A percentile compares a stretch with the other conserved stretches of the same genome.
Conservation (phyloP, 2,329 filamentous ascomycete genomes). For the Fusarium circinatum region DNA sequence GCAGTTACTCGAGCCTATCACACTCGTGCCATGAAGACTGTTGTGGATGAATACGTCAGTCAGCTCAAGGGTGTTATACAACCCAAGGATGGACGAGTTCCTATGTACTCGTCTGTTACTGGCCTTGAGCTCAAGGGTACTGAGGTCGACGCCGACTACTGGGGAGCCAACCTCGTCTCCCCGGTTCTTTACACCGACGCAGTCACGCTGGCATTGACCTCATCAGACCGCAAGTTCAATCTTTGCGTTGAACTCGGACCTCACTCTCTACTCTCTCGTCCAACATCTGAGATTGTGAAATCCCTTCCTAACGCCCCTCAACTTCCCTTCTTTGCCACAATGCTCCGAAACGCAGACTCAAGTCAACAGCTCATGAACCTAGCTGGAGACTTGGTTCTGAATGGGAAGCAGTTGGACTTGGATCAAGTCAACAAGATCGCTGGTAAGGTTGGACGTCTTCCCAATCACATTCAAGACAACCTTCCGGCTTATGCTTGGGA, state of each 20-base stretch:
- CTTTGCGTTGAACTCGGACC: conserved; percentile 35
- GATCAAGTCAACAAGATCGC: conserved; percentile 27
- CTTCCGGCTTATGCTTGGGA: conserved; percentile 40
- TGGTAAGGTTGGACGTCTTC: conserved; percentile 28
- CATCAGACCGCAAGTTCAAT: conserved; percentile 25
- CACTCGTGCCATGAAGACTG: conserved; percentile 33
- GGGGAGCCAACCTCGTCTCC: conserved; percentile 38
- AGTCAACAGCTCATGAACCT: conserved; percentile 35
- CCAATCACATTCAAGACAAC: conserved; percentile 35
- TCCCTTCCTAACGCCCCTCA: conserved; percentile 19
- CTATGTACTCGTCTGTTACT: conserved; percentile 38
- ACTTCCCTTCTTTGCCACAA: conserved; percentile 33
- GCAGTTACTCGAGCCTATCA: conserved; percentile 38
- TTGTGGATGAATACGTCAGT: conserved; percentile 32
- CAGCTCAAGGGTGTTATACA: conserved; percentile 22
- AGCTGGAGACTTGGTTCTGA: conserved; percentile 37
- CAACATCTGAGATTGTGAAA: conserved; percentile 37
- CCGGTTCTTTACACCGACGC: conserved; percentile 41
- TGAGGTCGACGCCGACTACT: conserved; percentile 36
- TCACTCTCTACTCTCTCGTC: conserved; percentile 36
- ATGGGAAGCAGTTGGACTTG: conserved; percentile 29
- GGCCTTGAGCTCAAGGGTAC: conserved; percentile 29
- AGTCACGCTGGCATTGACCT: conserved; percentile 31
- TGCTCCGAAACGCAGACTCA: conserved; percentile 37
- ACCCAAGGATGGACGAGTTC: conserved; percentile 26